Evolutionary conservation across 1,284 basidiomycete species (phyloP), one percentile per base, ranked within the genome.

Genomic region (Taiwanofungus camphoratus): DNA sequence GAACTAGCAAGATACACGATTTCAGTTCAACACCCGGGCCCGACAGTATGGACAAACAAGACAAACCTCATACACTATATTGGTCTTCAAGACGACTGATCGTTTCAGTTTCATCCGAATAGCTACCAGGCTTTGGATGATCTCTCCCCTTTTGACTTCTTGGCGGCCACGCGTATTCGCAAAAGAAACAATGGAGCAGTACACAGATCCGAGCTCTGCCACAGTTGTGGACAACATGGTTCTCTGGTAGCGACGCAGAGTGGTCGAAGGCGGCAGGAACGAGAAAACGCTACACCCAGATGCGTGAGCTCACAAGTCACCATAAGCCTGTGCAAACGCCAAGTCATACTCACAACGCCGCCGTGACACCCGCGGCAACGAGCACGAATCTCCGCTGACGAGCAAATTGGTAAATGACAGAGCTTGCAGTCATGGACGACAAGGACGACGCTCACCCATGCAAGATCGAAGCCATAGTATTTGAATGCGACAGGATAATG

Each of bases 111-210:
- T 87, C 46, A 73, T 69, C 8, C 82, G 67, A 41, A 86, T 74
- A 0, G 83, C 83, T 32, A 82, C 65, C 23, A 82, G 57, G 39
- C 71, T 76, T 19, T 73, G 72, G 8, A 78, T 58, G 36, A 87
- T 82, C 26, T 73, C 64, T 13, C 71, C 65, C 5, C 68, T 64
- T 33, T 79, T 70, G 1, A 65, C 58, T 26, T 73, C 70, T 19
- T 61, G 65, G 11, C 58, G 51, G 8, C 53, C 53, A 2, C 63
- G 64, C 0, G 71, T 69, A 46, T 76, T 76, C 3, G 80, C 79
- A 49, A 73, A 82, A 0, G 82, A 84, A 3, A 87, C 66, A 16
- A 85, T 73, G 0, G 77, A 71, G 55, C 85, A 87, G 51, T 86
- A 87, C 7, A 80, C 67, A 0, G 71, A 59, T 1, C 82, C 83